Evolutionary conservation across 1,284 basidiomycete species (phyloP), one percentile per base, ranked within the genome.

Genomic region (Sporisorium exsertum): DNA sequence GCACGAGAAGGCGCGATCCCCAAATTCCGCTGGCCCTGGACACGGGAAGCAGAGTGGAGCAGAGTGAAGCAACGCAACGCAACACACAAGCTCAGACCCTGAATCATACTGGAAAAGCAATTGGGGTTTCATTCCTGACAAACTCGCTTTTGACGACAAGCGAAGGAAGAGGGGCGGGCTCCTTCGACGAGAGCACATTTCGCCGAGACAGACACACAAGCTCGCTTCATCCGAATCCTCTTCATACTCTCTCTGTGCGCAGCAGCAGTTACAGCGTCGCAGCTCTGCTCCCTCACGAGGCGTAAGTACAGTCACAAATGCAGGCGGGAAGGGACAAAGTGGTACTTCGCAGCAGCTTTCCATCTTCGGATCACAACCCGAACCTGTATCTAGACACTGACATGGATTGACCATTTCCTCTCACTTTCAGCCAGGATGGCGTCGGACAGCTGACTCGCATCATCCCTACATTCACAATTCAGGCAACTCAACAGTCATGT

Each of bases 401-500:
- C 49, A 20, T 50, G n/a, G 8, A 2, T 13, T 29, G 16, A 29
- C 16, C 27, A 16, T 50, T 20, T n/a, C 18, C 26, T n/a, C 9
- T 50, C 40, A 20, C 40, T n/a, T 20, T 10, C 49, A 50, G 29
- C 29, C 49, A 50, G 18, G 6, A 50, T 50, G 49, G n/a, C 49
- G 29, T 50, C 45, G 7, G 37, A 37, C 7, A 29, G 26, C 37
- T 27, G 22, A 54, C 5, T 42, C 12, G 26, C 16, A 40, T 18
- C 15, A 40, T 18, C 37, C 22, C 22, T 27, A 22, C 12, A 13
- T 12, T 18, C 47, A 33, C 24, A 32, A 16, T 22, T 20, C 18
- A 3, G 22, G 29, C 32, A 22, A 50, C 16, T 60, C 20, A 24
- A 24, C 46, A 15, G 51, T 27, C 46, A 72, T 66, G 69, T 72